These are phyloP conservation scores for Fusarium haematococcum DNA, from an alignment of 2,329 filamentous ascomycete species.

Conservation along the genomic window DNA sequence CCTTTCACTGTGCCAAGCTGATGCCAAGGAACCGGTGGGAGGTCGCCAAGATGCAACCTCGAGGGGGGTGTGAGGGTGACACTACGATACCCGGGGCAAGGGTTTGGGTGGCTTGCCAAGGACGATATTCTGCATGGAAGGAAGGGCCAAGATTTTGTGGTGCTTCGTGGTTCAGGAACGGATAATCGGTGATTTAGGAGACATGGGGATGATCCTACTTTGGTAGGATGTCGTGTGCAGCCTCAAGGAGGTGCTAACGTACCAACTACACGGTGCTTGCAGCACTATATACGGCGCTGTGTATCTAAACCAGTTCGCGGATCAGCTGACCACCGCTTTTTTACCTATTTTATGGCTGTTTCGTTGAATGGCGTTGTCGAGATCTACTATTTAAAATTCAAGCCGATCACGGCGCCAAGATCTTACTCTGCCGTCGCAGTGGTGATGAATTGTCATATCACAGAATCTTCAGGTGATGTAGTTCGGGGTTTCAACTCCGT, in stretches of 20 bases:
- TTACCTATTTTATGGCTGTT: background rate
- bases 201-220: background rate
- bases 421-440: background rate
- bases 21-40: conserved; percentile 6
- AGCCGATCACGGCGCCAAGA: background rate
- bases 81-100: background rate
- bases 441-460: background rate
- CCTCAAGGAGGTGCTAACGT: background rate
- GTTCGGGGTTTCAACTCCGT: conserved; percentile 9
- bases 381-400: too few relatives aligned
- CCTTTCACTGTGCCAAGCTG: background rate
- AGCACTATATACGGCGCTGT: background rate
- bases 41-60: background rate
- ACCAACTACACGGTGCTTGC: background rate
- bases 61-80: background rate
- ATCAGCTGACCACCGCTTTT: background rate
- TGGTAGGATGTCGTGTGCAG: background rate
- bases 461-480: background rate
- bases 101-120: conserved; percentile 6
- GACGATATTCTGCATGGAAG: background rate
- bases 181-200: background rate
- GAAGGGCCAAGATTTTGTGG: conserved; percentile 1
- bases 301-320: background rate
- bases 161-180: background rate
- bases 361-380: background rate